Evolutionary conservation across 2,329 filamentous ascomycete genomes (phyloP).

Genomic region (Claviceps spartinae): DNA sequence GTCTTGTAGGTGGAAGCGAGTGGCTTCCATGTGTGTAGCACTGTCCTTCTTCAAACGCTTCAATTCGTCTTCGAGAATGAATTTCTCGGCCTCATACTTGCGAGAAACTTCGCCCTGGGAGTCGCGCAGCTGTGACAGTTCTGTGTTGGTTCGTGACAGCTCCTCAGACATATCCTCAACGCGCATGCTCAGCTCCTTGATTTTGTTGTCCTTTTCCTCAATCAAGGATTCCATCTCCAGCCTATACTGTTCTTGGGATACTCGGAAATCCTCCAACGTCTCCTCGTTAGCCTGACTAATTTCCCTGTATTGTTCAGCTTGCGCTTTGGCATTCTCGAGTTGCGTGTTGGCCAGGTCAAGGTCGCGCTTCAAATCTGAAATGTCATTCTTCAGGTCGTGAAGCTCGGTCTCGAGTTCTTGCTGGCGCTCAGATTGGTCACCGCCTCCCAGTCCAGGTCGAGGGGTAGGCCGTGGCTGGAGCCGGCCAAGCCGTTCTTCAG

Average conservation of each 20-base stretch:
- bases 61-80: slow-evolving; percentile 64
- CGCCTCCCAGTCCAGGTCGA: slow-evolving; percentile 33
- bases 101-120: slow-evolving; percentile 62
- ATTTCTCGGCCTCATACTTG: slow-evolving; percentile 70
- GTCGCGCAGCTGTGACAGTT: slow-evolving; percentile 67
- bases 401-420: slow-evolving; percentile 45
- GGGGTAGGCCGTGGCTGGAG: slow-evolving; percentile 68
- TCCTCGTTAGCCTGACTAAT: slow-evolving; percentile 84
- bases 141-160: slow-evolving; percentile 65
- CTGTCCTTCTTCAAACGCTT: slow-evolving; percentile 71
- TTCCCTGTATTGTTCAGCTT: slow-evolving; percentile 76
- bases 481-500: slow-evolving; percentile 73
- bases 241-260: slow-evolving; percentile 75
- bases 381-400: slow-evolving; percentile 71
- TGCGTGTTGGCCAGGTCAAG: slow-evolving; percentile 70
- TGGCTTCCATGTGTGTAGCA: slow-evolving; percentile 63
- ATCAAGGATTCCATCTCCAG: slow-evolving; percentile 69
- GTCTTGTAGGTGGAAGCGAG: slow-evolving; percentile 82
- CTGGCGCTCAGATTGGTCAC: slow-evolving; percentile 31
- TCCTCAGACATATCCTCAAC: slow-evolving; percentile 75
- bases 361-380: slow-evolving; percentile 76
- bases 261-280: slow-evolving; percentile 63
- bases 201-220: slow-evolving; percentile 63
- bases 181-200: slow-evolving; percentile 70
- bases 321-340: slow-evolving; percentile 64